Conservation (phyloP, 768 basidiomycete genomes). For the Pisolithus orientalis region DNA sequence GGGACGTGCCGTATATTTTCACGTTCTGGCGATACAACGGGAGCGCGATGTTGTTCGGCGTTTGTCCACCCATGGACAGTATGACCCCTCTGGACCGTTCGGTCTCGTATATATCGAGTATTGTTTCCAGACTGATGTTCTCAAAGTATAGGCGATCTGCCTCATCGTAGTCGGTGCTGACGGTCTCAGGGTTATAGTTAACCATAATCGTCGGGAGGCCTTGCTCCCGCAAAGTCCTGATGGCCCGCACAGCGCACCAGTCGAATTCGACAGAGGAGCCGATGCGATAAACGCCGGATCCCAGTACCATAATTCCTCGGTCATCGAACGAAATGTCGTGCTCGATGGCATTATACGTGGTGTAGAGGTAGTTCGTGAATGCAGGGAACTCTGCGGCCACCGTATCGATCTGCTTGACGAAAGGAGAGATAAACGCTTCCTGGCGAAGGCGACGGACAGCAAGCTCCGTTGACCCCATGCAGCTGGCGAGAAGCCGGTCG, state of each 20-base stretch:
- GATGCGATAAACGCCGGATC: constrained; percentile 97
- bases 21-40: constrained; percentile 95
- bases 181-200: constrained; percentile 99
- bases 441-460: constrained; percentile 87
- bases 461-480: constrained; percentile 86
- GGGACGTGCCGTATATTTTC: constrained; percentile 97
- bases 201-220: constrained; percentile 97
- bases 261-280: constrained; percentile 99
- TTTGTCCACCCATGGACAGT: constrained; percentile 97
- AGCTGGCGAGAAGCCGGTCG: constrained; percentile 80
- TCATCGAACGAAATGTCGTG: constrained; percentile 89
- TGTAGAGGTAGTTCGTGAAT: constrained; percentile 98
- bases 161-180: constrained; percentile 98
- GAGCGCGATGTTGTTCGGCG: constrained; percentile 96
- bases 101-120: constrained; percentile 92
- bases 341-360: constrained; percentile 93
- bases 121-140: constrained; percentile 94
- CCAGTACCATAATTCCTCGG: constrained; percentile 93
- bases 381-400: constrained; percentile 99
- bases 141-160: constrained; percentile 98
- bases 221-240: constrained; percentile 91
- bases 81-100: constrained; percentile 90
- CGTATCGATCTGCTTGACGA: constrained; percentile 98
- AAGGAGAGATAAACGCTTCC: constrained; percentile 77
- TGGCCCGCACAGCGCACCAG: constrained; percentile 98